Evolutionary conservation across 2,329 filamentous ascomycete genomes (phyloP).

Genomic region (Aspergillus quadricinctus): DNA sequence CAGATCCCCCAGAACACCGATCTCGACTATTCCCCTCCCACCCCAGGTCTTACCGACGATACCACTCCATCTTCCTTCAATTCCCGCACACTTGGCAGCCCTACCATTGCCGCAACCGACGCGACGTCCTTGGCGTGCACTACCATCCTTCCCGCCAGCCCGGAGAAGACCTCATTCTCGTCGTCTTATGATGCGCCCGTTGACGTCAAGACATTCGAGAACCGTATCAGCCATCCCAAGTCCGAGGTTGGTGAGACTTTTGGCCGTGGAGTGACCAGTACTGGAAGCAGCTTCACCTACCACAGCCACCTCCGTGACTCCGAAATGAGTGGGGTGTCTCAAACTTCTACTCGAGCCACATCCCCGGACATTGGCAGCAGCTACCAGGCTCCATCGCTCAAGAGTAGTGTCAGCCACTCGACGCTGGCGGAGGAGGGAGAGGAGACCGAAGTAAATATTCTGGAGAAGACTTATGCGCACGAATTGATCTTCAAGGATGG

Average conservation of each 20-base stretch:
- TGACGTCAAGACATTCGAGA: slow-evolving; percentile 23
- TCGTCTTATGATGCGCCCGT: slow-evolving; percentile 18
- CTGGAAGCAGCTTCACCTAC: slow-evolving; percentile 74
- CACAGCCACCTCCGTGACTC: slow-evolving; percentile 70
- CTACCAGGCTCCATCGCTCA: slow-evolving; percentile 59
- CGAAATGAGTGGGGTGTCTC: slow-evolving; percentile 73
- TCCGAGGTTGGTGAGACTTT: slow-evolving; percentile 29
- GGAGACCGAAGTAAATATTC: slow-evolving; percentile 74
- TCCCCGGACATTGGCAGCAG: slow-evolving; percentile 66
- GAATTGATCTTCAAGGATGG: slow-evolving; percentile 95
- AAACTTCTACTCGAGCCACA: slow-evolving; percentile 80
- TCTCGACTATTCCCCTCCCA: slow-evolving; percentile 27
- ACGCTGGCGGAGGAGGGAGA: slow-evolving; percentile 69
- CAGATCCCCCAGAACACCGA: slow-evolving; percentile 36
- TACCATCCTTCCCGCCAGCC: slow-evolving; percentile 21
- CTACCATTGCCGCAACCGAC: slow-evolving; percentile 25
- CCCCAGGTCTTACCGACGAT: slow-evolving; percentile 34
- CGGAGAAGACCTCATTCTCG: slow-evolving; percentile 27
- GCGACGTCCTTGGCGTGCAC: slow-evolving; percentile 25
- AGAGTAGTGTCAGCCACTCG: slow-evolving; percentile 63
- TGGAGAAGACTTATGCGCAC: slow-evolving; percentile 88
- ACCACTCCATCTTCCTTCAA: slow-evolving; percentile 37
- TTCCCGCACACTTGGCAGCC: slow-evolving; percentile 39
- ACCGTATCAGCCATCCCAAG: slow-evolving; percentile 34
- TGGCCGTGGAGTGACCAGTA: slow-evolving; percentile 69